Conservation (phyloP, 495 filamentous ascomycete genomes). For the Lepidopterella palustris region DNA sequence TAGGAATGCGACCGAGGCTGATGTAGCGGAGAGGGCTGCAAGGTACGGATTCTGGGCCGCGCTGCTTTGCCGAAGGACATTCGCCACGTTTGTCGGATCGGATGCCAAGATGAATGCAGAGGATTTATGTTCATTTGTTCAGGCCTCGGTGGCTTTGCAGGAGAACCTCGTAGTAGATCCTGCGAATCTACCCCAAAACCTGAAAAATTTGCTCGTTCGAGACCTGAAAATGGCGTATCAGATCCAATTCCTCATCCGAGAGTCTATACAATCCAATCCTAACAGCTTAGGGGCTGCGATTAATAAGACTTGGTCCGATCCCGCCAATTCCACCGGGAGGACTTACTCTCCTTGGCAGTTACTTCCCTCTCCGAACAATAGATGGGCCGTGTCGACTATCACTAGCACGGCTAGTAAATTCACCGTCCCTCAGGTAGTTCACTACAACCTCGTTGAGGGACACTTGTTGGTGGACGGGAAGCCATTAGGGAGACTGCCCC, state of each 20-base stretch:
- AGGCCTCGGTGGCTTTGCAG: conserved; percentile 40
- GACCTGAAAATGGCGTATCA: conserved; percentile 45
- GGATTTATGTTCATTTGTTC: conserved; percentile 29
- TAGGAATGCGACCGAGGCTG: conserved; percentile 37
- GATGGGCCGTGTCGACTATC: conserved; percentile 35
- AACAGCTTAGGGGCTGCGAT: conserved; percentile 8
- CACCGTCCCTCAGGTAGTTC: conserved; percentile 29
- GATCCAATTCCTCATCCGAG: conserved; percentile 34
- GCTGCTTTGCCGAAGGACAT: conserved; percentile 47
- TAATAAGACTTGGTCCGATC: conserved; percentile 8
- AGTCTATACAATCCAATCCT: conserved; percentile 10
- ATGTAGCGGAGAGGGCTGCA: conserved; percentile 36
- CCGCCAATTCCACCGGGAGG: background rate
- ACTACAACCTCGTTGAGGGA: conserved; percentile 45
- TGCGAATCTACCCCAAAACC: conserved; percentile 24
- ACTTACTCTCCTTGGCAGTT: conserved; percentile 23
- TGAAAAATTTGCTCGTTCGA: conserved; percentile 40
- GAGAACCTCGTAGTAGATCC: conserved; percentile 39
- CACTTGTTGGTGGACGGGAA: conserved; percentile 44
- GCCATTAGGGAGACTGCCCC: conserved; percentile 45
- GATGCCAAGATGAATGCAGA: conserved; percentile 4
- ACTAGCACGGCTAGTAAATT: conserved; percentile 13
- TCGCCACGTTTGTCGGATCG: conserved; percentile 30
- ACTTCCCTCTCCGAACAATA: conserved; percentile 25
- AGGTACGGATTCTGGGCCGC: conserved; percentile 44